A percentile compares a stretch with the other conserved stretches of the same genome.
phyloP scores from a whole-genome alignment of 1,139 yeast genomes.

The Yamadazyma spencermartinsiae region DNA sequence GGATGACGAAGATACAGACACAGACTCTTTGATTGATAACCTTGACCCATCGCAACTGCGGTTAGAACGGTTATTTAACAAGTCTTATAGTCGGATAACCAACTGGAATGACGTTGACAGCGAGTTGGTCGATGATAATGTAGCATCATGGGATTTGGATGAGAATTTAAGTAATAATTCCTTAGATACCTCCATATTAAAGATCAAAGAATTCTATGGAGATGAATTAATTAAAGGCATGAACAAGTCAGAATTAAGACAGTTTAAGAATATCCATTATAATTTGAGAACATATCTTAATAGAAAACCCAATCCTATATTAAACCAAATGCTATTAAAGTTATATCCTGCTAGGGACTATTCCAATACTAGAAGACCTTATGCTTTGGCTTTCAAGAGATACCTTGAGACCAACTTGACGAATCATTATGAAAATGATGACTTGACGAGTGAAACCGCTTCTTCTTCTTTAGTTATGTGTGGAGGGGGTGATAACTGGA shows the following conservation, averaged over 20 bases:
- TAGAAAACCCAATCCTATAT: slow-evolving; percentile 15
- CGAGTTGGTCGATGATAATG: slow-evolving; percentile 36
- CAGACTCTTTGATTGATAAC: slow-evolving; percentile 19
- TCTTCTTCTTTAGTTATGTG: slow-evolving; percentile 31
- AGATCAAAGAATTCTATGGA: slow-evolving; percentile 32
- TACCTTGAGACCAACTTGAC: slow-evolving; percentile 10
- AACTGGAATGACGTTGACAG: slow-evolving; percentile 18
- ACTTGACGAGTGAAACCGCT: slow-evolving; percentile 17
- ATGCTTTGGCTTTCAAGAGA: slow-evolving; percentile 8
- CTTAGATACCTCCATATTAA: slow-evolving; percentile 15
- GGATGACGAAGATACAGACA: slow-evolving; percentile 22
- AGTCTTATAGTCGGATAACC: slow-evolving; percentile 15
- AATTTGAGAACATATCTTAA: slow-evolving; percentile 21
- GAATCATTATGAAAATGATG: slow-evolving; percentile 12
- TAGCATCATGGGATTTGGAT: slow-evolving; percentile 49
- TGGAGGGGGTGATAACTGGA: slow-evolving; percentile 34
- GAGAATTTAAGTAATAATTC: slow-evolving; percentile 25
- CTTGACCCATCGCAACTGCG: slow-evolving; percentile 18
- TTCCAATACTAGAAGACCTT: not conserved
- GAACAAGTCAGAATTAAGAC: slow-evolving; percentile 26
- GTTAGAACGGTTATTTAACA: slow-evolving; percentile 15
- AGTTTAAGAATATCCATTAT: slow-evolving; percentile 27
- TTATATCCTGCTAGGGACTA: slow-evolving; percentile 11
- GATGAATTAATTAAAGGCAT: slow-evolving; percentile 33
- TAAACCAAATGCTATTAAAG: slow-evolving; percentile 19